Conservation (phyloP, 495 filamentous ascomycete genomes). For the Friedmanniomyces simplex region DNA sequence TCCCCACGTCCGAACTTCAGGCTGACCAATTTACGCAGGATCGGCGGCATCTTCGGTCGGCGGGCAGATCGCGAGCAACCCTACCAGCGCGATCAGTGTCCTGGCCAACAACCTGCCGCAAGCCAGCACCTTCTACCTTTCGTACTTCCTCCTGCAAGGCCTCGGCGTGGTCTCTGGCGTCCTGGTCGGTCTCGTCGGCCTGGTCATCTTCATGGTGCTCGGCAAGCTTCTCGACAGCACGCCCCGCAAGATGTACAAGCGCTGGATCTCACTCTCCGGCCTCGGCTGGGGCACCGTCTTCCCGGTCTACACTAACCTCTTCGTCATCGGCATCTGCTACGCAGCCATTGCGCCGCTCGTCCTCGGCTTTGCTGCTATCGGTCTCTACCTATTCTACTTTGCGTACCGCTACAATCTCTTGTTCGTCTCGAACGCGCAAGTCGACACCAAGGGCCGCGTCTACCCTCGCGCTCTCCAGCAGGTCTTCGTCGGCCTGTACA, state of each 20-base stretch:
- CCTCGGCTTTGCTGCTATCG: conserved; percentile 75
- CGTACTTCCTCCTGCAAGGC: conserved; percentile 90
- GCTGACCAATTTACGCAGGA: background rate
- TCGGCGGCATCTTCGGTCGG: conserved; percentile 65
- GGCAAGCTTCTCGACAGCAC: conserved; percentile 62
- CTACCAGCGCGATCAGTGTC: conserved; percentile 47
- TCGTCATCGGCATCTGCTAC: conserved; percentile 81
- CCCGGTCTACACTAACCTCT: conserved; percentile 74
- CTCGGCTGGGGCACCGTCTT: conserved; percentile 83
- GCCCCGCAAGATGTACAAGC: conserved; percentile 64
- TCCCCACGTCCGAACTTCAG: background rate
- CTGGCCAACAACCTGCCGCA: conserved; percentile 67
- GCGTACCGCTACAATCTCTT: conserved; percentile 93
- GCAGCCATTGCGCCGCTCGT: conserved; percentile 85
- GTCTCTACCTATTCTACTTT: conserved; percentile 78
- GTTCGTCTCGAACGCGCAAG: conserved; percentile 71
- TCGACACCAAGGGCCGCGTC: conserved; percentile 84
- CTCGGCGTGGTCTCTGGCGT: conserved; percentile 68
- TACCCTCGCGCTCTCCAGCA: conserved; percentile 90
- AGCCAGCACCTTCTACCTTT: conserved; percentile 88
- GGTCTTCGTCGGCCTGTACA: conserved; percentile 76
- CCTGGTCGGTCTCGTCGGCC: conserved; percentile 65
- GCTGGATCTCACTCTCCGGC: conserved; percentile 53
- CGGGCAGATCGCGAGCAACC: conserved; percentile 52
- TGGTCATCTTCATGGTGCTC: conserved; percentile 66